Conservation (phyloP, 169 alveolate genomes). For the Perkinsus marinus region DNA sequence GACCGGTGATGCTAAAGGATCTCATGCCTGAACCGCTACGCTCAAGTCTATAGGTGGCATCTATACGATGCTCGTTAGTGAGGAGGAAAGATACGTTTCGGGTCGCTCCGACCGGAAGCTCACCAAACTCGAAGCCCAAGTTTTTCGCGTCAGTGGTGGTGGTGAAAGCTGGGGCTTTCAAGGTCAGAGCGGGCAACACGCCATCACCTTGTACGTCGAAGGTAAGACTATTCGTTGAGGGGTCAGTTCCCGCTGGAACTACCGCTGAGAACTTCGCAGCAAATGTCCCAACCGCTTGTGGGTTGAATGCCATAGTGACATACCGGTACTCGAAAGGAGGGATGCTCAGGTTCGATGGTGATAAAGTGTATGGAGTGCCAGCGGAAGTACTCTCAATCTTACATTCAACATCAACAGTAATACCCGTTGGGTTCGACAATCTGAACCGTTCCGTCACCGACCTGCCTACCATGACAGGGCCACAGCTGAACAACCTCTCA, state of each 20-base stretch:
- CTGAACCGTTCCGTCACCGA: slow-evolving; percentile 42
- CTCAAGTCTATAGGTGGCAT: neutral
- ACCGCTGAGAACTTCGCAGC: slow-evolving; percentile 71
- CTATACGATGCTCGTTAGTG: neutral
- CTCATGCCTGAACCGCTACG: neutral
- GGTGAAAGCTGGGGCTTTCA: slow-evolving; percentile 21
- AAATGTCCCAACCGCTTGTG: slow-evolving; percentile 68
- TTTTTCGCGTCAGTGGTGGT: neutral
- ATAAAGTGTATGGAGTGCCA: slow-evolving; percentile 65
- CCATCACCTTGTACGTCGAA: slow-evolving; percentile 88
- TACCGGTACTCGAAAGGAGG: slow-evolving; percentile 78
- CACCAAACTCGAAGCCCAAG: neutral
- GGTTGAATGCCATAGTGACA: slow-evolving; percentile 71
- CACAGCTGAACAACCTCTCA: slow-evolving; percentile 78
- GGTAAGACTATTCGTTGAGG: slow-evolving; percentile 56
- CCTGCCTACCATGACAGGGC: slow-evolving; percentile 71
- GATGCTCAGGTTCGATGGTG: slow-evolving; percentile 56
- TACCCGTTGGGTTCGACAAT: slow-evolving; percentile 65
- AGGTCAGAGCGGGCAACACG: slow-evolving; percentile 67
- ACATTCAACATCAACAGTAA: slow-evolving; percentile 42
- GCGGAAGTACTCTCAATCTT: slow-evolving; percentile 38
- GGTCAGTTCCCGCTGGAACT: slow-evolving; percentile 69
- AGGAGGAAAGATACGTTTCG: neutral
- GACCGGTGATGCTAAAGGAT: neutral
- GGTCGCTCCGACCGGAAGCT: neutral